Evolutionary conservation across 2,329 filamentous ascomycete genomes (phyloP).

Genomic region (Fusarium circinatum): DNA sequence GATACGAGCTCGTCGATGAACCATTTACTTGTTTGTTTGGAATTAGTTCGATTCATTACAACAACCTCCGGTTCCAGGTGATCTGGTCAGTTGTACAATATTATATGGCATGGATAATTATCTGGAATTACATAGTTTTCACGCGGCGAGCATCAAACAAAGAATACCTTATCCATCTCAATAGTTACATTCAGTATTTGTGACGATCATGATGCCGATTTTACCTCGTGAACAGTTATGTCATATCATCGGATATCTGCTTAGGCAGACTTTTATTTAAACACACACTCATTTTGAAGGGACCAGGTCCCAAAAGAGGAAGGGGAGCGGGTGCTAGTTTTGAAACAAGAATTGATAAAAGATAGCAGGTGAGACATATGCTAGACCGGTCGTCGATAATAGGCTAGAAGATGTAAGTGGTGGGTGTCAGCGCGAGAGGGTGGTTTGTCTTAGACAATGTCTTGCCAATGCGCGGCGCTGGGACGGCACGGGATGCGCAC

Average conservation of each 20-base stretch:
- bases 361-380: constrained; percentile 21
- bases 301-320: constrained; percentile 6
- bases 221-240: constrained; percentile 18
- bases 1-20: constrained; percentile 41
- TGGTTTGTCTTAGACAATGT: constrained; percentile 41
- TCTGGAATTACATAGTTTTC: constrained; percentile 15
- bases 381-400: constrained; percentile 4
- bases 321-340: constrained; percentile 18
- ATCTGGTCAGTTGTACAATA: constrained; percentile 40
- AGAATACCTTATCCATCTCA: constrained; percentile 14
- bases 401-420: constrained; percentile 11
- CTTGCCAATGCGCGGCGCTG: constrained; percentile 36
- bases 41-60: constrained; percentile 38
- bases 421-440: constrained; percentile 12
- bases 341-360: constrained; percentile 9
- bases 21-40: constrained; percentile 34
- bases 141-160: constrained; percentile 28
- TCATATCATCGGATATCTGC: constrained; percentile 5
- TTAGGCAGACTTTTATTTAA: constrained; percentile 1
- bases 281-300: not conserved
- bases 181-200: not conserved
- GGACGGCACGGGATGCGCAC: constrained; percentile 33
- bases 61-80: constrained; percentile 38
- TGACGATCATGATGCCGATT: constrained; percentile 5
- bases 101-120: constrained; percentile 28